Conservation (phyloP, 1,139 yeast genomes). For the Diutina scorzettiae region DNA sequence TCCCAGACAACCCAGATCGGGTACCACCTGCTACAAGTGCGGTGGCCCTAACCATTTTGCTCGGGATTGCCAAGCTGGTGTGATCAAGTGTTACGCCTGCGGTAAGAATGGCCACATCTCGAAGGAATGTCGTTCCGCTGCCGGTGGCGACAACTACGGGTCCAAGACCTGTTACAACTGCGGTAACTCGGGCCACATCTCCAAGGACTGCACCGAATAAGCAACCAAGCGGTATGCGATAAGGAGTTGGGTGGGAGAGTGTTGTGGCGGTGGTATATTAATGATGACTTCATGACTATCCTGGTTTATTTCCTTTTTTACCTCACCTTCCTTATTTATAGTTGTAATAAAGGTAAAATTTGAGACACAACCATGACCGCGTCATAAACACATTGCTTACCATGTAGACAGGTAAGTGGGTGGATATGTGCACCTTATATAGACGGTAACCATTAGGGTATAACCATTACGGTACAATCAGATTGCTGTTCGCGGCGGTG, state of each 20-base stretch:
- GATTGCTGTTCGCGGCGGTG: not conserved
- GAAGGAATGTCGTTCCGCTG: conserved; percentile 56
- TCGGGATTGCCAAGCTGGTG: conserved; percentile 73
- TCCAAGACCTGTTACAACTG: conserved; percentile 38
- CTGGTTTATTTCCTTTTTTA: conserved; percentile 5
- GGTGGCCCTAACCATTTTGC: conserved; percentile 93
- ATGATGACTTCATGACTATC: conserved; percentile 5
- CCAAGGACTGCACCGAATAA: conserved; percentile 10
- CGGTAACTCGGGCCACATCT: conserved; percentile 12
- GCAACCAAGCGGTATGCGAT: not conserved
- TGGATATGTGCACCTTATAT: not conserved
- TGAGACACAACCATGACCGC: too few relatives aligned
- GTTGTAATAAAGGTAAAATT: not conserved
- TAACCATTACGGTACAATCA: not conserved
- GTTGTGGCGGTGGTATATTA: conserved; percentile 5
- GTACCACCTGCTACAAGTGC: conserved; percentile 77
- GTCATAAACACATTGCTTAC: too few relatives aligned
- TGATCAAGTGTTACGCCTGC: conserved; percentile 81
- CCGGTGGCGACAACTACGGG: conserved; percentile 16
- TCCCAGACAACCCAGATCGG: conserved; percentile 22
- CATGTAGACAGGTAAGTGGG: too few relatives aligned
- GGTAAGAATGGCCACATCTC: conserved; percentile 85
- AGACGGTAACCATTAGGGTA: not conserved
- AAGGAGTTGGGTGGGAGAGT: conserved; percentile 1
- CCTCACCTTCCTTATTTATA: conserved; percentile 6